Evolutionary conservation across 2,329 filamentous ascomycete species (phyloP), one percentile per base, ranked within the genome.

Genomic region (Calonectria henricotiae): DNA sequence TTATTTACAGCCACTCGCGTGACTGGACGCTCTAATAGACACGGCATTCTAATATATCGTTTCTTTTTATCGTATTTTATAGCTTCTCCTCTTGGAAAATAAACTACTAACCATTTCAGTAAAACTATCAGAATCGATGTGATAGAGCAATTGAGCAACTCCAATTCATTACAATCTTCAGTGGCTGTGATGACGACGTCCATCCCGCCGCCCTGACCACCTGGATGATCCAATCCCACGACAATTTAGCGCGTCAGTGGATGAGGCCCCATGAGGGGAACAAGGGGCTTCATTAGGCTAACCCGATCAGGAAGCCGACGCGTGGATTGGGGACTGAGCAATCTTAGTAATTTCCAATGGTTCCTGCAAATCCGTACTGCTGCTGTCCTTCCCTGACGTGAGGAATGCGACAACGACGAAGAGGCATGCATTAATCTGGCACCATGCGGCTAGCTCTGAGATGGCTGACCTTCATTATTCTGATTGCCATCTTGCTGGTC

Each of bases 391-490:
- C 49, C 32, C 32, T 17, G 41, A 61, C 7, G 15, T 32, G 15
- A 44, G 39, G 37, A 61, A 61, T 61, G 55, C 55, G 39, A 61
- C 23, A 61, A 27, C 55, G 15, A 47, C 30, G 27, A 47, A 43
- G 11, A 58, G 64, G 43, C 15, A 67, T 70, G 64, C 35, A 41
- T 35, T 65, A 63, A 67, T 60, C 58, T 49, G 6, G 32, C 63
- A 67, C 41, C 23, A 70, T 70, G 68, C 68, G 68, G 32, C 55
- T 70, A 49, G 49, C 68, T 60, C 49, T 70, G 47, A 65, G 68
- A 67, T 70, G 68, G 68, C 41, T 70, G 35, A 27, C 55, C 3
- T 55, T 54, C 5, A 67, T 67, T 39, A 11, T 67, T 0, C 12
- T 67, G 23, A 17, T 44, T 11, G 49, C 43, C 4, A 30, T 64